Evolutionary conservation across 345 rosid genomes (phyloP).

Genomic region (Heritiera littoralis): DNA sequence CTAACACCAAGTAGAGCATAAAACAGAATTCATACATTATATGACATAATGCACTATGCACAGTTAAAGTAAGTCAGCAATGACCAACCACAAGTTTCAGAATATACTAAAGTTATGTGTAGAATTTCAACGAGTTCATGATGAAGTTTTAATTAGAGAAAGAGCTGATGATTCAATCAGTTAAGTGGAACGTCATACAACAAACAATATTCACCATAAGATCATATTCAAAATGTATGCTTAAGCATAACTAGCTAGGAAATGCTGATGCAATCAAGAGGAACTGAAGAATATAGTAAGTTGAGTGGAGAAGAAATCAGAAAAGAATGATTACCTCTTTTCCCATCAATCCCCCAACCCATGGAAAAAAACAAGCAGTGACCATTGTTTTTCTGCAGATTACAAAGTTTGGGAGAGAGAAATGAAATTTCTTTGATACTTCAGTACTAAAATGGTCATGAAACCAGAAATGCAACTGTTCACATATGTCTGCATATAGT

Average conservation of each 20-base stretch:
- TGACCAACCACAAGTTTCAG: background rate
- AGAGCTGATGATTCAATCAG: slow-evolving; percentile 32
- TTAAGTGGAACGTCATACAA: slow-evolving; percentile 1
- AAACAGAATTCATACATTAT: slow-evolving; percentile 2
- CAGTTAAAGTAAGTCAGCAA: background rate
- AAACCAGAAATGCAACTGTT: background rate
- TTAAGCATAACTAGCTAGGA: background rate
- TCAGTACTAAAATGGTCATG: too few species aligned
- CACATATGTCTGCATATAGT: background rate
- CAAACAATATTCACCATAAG: background rate
- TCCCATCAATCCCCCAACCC: slow-evolving; percentile 29
- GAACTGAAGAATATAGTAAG: too few species aligned
- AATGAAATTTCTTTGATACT: background rate
- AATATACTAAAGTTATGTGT: background rate
- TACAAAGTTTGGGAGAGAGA: background rate
- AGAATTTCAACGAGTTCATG: background rate
- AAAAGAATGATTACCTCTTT: slow-evolving; percentile 29
- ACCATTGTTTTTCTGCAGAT: slow-evolving; percentile 4
- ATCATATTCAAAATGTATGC: background rate
- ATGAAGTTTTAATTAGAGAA: background rate
- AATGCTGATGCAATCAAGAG: slow-evolving; percentile 16
- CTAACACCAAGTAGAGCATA: slow-evolving; percentile 19
- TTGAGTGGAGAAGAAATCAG: background rate
- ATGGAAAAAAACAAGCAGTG: slow-evolving; percentile 27
- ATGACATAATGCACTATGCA: slow-evolving; percentile 12